Base-by-base conservation (phyloP, 2,329 filamentous ascomycete species). In the Ophiostoma quercus region DNA sequence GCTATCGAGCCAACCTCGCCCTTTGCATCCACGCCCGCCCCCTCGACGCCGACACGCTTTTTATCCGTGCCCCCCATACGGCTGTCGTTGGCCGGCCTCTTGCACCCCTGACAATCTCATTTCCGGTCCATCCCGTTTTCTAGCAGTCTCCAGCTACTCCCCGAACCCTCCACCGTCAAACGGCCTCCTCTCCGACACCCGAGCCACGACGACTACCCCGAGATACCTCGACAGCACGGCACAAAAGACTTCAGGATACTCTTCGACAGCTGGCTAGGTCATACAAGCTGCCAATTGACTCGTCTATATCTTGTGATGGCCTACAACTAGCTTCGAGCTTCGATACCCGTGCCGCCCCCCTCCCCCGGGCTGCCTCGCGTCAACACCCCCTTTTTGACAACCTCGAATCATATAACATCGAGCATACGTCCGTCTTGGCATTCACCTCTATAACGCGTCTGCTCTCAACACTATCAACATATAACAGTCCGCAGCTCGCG, bases 261-360 rank as follows among this genome's bases (percentile, higher is more conserved):
- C 12, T 11, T 62, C 12, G 32, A 65, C 14, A 22, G 3, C 60
- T 37, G 6, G 16, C 7, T 16, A 22, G 16, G n/a, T 16, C 32
- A 65, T 65, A 1, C 12, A 16, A 16, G n/a, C 32, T 11, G 51
- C 2, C 29, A 37, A 39, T 37, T 39, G 60, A 12, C 7, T 39
- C 9, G 29, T 11, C 19, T 34, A 22, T 34, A 19, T 37, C 60
- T 63, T 29, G 60, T 65, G 19, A 65, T 65, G 62, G 62, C 62
- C 62, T 41, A 34, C 62, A 65, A 41, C 62, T 65, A 65, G 62
- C 62, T 25, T 39, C 12, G 32, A 65, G 62, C 34, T n/a, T 39
- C n/a, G 19, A 65, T 22, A 65, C 29, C 22, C 54, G 14, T 19
- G n/a, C 32, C 34, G 22, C n/a, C 39, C 57, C n/a, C 32, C 32